These are phyloP conservation scores for Helicostylum pulchrum DNA, from an alignment of 192 early-diverging fungal species.

Conservation along the genomic window DNA sequence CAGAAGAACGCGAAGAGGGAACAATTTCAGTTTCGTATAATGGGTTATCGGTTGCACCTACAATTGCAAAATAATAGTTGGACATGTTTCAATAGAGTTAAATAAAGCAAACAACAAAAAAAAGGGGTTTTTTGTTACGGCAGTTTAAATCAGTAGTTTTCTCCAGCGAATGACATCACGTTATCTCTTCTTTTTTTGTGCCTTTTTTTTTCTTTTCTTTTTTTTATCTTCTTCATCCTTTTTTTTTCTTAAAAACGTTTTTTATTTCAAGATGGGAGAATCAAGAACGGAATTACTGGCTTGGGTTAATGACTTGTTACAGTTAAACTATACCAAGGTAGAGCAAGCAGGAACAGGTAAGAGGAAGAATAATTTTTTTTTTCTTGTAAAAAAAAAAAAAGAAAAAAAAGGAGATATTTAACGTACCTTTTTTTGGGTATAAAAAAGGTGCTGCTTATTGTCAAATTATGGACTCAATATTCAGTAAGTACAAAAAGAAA, in stretches of 20 bases:
- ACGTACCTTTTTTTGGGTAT: background rate
- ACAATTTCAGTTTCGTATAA: slow-evolving; percentile 93
- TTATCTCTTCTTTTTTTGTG: background rate
- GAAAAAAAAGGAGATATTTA: slow-evolving; percentile 6
- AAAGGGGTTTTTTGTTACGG: background rate
- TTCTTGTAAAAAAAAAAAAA: background rate
- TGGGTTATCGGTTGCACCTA: slow-evolving; percentile 93
- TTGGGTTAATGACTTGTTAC: slow-evolving; percentile 94
- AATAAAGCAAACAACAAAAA: background rate
- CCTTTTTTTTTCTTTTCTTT: background rate
- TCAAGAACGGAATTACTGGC: slow-evolving; percentile 87
- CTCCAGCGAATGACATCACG: slow-evolving; percentile 1
- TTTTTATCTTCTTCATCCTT: background rate
- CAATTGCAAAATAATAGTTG: slow-evolving; percentile 85
- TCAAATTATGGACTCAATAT: slow-evolving; percentile 71
- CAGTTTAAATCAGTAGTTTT: background rate
- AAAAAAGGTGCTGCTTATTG: slow-evolving; percentile 61
- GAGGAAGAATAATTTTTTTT: background rate
- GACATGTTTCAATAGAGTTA: background rate
- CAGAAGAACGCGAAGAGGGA: slow-evolving; percentile 41
- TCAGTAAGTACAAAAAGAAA: slow-evolving; percentile 37
- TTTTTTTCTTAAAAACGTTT: background rate
- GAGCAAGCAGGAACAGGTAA: slow-evolving; percentile 93
- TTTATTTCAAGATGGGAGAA: slow-evolving; percentile 65
- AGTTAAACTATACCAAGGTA: slow-evolving; percentile 87